Base-by-base conservation (phyloP, 1,139 yeast genomes). In the Magnusiomyces tetraspermus region DNA sequence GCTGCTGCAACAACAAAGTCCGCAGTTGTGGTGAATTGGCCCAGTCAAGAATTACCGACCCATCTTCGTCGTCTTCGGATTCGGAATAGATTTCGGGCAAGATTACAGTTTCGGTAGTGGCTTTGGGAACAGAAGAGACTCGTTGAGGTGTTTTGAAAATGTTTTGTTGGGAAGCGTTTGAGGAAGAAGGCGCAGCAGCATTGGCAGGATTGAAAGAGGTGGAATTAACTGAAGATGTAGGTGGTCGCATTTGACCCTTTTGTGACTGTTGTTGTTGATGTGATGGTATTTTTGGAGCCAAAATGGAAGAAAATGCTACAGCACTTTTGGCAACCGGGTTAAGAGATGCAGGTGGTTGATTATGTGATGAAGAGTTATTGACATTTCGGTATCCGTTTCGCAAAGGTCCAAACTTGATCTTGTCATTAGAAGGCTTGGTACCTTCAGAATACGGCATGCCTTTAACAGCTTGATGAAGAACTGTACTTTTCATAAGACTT, bases 11-110 rank as follows among this genome's bases (percentile, higher is more conserved):
- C 46, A 87, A 71, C 42, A 76, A 70, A 51, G 70, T 70, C 42
- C 76, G 75, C 48, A 84, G 71, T 56, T 77, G 81, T 1, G 87
- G 85, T 0, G 87, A 76, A 54, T 76, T 75, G 0, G 92, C 95
- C 95, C 95, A 86, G 40, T 76, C 77, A 55, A 80, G 77, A 40
- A 85, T 65, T 6, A 81, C 76, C 48, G 72, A 71, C 13, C 76
- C 74, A 11, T 73, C 74, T 21, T 74, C 77, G 53, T 76, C 79
- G 51, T 77, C 83, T 49, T 82, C 88, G 41, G 82, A 82, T 53
- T 80, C 78, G 2, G 76, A 72, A 56, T 68, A 68, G 37, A 76
- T 76, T 26, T 76, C 79, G 0, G 79, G 79, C 38, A 76, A 63
- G 2, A 64, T 65, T 28, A 61, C 61, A 45, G 60, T n/a, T n/a